Evolutionary conservation across 495 filamentous ascomycete species (phyloP).

Genomic region (Neurospora intermedia): DNA sequence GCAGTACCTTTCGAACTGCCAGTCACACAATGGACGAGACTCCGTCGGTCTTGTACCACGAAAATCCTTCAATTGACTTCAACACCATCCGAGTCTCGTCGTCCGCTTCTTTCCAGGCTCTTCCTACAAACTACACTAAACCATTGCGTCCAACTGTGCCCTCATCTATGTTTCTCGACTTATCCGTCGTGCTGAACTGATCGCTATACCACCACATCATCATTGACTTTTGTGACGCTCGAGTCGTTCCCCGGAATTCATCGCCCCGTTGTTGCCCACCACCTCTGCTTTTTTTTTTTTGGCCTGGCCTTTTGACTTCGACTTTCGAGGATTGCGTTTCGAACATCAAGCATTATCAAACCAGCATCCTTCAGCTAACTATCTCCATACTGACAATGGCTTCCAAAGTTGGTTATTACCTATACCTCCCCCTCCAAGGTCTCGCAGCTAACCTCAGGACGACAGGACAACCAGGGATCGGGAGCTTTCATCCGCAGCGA

Average conservation of each 20-base stretch:
- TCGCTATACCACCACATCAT: not conserved
- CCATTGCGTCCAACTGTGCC: not conserved
- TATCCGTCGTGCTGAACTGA: not conserved
- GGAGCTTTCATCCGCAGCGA: conserved; percentile 33
- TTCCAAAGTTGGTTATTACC: not conserved
- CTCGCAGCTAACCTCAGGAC: not conserved
- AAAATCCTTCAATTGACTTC: not conserved
- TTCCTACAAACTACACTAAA: not conserved
- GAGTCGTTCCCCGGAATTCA: no score
- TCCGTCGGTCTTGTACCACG: not conserved
- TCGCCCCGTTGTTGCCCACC: no score
- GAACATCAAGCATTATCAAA: not conserved
- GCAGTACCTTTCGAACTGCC: not conserved
- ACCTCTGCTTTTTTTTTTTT: no score
- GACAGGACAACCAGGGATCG: not conserved
- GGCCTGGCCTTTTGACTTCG: not conserved
- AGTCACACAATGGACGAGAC: not conserved
- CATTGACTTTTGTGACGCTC: no score
- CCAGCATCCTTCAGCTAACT: not conserved
- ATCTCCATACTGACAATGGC: not conserved
- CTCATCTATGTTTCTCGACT: not conserved
- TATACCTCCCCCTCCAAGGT: not conserved
- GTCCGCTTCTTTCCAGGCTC: not conserved
- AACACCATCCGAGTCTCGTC: not conserved
- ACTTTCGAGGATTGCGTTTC: not conserved